Evolutionary conservation across 768 basidiomycete species (phyloP).

Genomic region (Phaeotremella fagi): DNA sequence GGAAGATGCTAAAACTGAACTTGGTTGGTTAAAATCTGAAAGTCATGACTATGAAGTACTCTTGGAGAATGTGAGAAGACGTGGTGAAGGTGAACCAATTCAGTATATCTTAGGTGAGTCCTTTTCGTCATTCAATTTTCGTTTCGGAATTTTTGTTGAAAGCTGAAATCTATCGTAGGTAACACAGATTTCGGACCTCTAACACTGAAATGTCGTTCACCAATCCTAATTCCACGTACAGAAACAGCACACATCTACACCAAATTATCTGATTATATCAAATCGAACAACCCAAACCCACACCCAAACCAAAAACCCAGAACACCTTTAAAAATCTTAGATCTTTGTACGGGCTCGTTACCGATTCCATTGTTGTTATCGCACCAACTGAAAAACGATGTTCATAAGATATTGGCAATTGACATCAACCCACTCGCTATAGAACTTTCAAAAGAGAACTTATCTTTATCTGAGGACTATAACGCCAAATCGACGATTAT

Average conservation of each 20-base stretch:
- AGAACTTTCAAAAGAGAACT: constrained; percentile 25
- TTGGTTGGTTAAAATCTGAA: constrained; percentile 55
- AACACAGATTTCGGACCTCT: constrained; percentile 68
- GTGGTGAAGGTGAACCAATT: constrained; percentile 69
- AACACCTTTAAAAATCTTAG: constrained; percentile 57
- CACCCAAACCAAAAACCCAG: background rate
- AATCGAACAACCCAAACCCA: too few relatives aligned
- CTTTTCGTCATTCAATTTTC: background rate
- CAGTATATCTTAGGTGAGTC: constrained; percentile 81
- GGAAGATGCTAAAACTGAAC: constrained; percentile 47
- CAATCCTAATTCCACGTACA: constrained; percentile 87
- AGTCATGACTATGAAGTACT: constrained; percentile 9
- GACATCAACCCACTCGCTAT: constrained; percentile 31
- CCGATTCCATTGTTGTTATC: constrained; percentile 85
- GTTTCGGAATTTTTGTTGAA: background rate
- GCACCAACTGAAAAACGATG: constrained; percentile 42
- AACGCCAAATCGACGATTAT: background rate
- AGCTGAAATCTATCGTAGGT: constrained; percentile 13
- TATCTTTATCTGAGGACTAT: too few relatives aligned
- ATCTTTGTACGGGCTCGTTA: constrained; percentile 89
- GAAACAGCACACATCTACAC: constrained; percentile 58
- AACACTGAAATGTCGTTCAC: constrained; percentile 64
- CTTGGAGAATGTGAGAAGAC: constrained; percentile 55
- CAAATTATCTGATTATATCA: too few relatives aligned
- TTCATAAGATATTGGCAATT: constrained; percentile 10